Evolutionary conservation across 2,329 filamentous ascomycete species (phyloP), one percentile per base, ranked within the genome.

Genomic region (Pseudohalonectria lignicola): DNA sequence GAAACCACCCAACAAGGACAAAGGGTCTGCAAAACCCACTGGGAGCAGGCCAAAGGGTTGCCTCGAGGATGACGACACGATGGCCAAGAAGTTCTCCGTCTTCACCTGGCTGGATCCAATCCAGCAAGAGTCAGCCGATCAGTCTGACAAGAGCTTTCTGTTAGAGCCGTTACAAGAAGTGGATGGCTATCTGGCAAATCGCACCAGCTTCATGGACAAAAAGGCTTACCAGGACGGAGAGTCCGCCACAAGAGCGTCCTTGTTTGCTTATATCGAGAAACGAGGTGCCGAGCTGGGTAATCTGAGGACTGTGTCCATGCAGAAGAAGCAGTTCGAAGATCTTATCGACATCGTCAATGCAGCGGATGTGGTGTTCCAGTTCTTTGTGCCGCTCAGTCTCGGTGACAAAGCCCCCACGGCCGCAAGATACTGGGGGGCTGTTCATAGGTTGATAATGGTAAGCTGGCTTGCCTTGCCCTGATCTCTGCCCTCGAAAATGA

Each of bases 391-490:
- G 1, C 28, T 45, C n/a, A n/a, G n/a, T n/a, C n/a, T n/a, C 0
- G 41, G 48, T 2, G 56, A 57, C 17, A 46, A 57, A 8, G 57
- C 56, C 0, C 56, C 62, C 1, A 67, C 62, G 3, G 52, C 53
- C 1, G 41, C 43, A 5, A 66, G 63, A 39, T 68, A 57, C 38
- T 69, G 64, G 66, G 66, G 63, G 2, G 59, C 63, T n/a, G 29
- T 47, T 9, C 35, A 37, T 26, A 25, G 12, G 17, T 44, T 43
- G 8, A 35, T 54, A 12, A 44, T 47, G n/a, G 49, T 51, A 20
- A 39, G 44, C 23, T 20, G 8, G 6, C 13, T 20, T 19, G 5
- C 11, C 17, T n/a, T n/a, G n/a, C n/a, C n/a, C n/a, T n/a, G n/a
- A n/a, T n/a, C n/a, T n/a, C n/a, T n/a, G n/a, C n/a, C n/a, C n/a